phyloP scores from a whole-genome alignment of 495 filamentous ascomycete species.

The Entonaema liquescens region DNA sequence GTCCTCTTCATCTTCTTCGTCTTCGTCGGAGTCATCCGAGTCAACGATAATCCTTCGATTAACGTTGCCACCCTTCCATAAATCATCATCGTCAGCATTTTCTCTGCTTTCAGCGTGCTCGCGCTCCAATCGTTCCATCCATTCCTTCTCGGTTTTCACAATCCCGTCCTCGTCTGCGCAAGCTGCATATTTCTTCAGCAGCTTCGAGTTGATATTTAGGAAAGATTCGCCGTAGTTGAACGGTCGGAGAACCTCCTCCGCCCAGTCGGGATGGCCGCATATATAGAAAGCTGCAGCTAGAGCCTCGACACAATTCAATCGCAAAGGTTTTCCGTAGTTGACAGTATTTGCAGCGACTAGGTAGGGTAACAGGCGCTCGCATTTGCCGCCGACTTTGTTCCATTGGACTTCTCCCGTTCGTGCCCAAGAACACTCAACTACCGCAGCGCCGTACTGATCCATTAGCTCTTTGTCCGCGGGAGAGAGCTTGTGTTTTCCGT shows the following conservation, averaged over 20 bases:
- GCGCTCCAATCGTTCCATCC: slow-evolving; percentile 87
- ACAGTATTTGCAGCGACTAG: slow-evolving; percentile 95
- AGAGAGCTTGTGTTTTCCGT: slow-evolving; percentile 84
- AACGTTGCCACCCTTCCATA: slow-evolving; percentile 86
- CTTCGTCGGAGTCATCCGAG: slow-evolving; percentile 64
- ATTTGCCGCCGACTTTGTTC: slow-evolving; percentile 90
- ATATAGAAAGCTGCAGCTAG: slow-evolving; percentile 92
- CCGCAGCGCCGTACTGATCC: slow-evolving; percentile 89
- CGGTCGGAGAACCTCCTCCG: slow-evolving; percentile 76
- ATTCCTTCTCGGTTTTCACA: slow-evolving; percentile 83
- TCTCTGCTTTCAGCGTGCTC: slow-evolving; percentile 86
- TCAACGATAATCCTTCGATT: slow-evolving; percentile 69
- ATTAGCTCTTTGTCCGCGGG: slow-evolving; percentile 81
- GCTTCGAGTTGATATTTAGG: slow-evolving; percentile 81
- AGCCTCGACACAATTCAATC: slow-evolving; percentile 94
- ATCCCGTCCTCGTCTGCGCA: slow-evolving; percentile 86
- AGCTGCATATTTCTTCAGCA: slow-evolving; percentile 85
- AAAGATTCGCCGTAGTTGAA: slow-evolving; percentile 92
- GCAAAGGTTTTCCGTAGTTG: slow-evolving; percentile 95
- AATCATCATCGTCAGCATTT: slow-evolving; percentile 69
- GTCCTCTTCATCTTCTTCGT: slow-evolving; percentile 58
- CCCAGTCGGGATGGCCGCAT: slow-evolving; percentile 92
- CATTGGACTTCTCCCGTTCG: slow-evolving; percentile 91
- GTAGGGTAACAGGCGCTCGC: slow-evolving; percentile 91
- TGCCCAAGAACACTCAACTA: slow-evolving; percentile 98